Percentiles rank a stretch among this genome's conserved stretches.
Evolutionary conservation across 345 rosid genomes (phyloP).

Genomic region (Eucalyptus fibrosa): DNA sequence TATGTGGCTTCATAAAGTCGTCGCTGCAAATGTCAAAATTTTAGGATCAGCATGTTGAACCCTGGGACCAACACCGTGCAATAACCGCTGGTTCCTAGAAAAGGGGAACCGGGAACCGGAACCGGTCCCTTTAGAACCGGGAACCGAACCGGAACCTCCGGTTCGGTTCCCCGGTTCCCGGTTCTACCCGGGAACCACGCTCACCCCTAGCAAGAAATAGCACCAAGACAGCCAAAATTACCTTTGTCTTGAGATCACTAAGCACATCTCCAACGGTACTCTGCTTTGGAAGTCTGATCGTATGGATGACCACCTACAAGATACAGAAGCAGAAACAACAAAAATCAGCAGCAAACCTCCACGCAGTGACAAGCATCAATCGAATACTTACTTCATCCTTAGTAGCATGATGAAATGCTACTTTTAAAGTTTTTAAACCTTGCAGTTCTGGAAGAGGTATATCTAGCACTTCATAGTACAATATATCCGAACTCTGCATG

Average conservation of each 20-base stretch:
- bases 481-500: conserved; percentile 69
- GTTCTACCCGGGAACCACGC: too few species aligned
- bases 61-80: too few species aligned
- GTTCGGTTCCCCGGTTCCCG: too few species aligned
- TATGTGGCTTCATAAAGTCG: too few species aligned
- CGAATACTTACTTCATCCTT: conserved; percentile 67
- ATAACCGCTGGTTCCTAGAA: too few species aligned
- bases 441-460: conserved; percentile 95
- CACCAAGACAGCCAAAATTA: background rate
- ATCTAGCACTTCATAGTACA: conserved; percentile 93
- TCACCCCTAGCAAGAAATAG: background rate
- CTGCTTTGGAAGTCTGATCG: conserved; percentile 85
- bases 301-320: conserved; percentile 73
- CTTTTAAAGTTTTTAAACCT: conserved; percentile 79
- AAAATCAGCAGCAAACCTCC: background rate
- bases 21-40: too few species aligned
- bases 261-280: conserved; percentile 90
- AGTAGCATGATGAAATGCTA: conserved; percentile 67
- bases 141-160: too few species aligned
- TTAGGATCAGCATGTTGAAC: too few species aligned
- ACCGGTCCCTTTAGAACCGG: too few species aligned
- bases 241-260: conserved; percentile 84
- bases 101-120: too few species aligned
- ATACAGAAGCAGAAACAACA: background rate
- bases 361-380: background rate